phyloP scores from a whole-genome alignment of 257 asterid species.

The Solanum stenotomum region DNA sequence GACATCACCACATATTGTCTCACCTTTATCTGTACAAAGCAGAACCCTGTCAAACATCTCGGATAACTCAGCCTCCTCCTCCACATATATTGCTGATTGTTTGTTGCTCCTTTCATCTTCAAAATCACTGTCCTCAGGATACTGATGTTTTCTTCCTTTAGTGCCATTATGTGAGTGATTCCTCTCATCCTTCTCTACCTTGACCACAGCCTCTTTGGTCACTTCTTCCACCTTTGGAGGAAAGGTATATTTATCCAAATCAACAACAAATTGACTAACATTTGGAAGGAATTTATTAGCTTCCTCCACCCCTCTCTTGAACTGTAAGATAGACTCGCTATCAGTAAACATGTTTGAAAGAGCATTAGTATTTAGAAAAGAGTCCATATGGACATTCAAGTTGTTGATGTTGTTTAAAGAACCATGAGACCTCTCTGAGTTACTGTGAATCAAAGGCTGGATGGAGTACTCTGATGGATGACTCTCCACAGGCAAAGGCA shows the following conservation, averaged over 20 bases:
- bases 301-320: slow-evolving; percentile 90
- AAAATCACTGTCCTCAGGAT: slow-evolving; percentile 39
- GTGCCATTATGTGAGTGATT: slow-evolving; percentile 20
- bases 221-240: slow-evolving; percentile 54
- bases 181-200: slow-evolving; percentile 45
- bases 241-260: slow-evolving; percentile 62
- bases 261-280: slow-evolving; percentile 48
- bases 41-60: slow-evolving; percentile 80
- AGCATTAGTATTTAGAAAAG: slow-evolving; percentile 18
- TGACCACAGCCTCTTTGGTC: slow-evolving; percentile 23
- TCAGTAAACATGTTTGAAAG: slow-evolving; percentile 41
- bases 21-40: slow-evolving; percentile 40
- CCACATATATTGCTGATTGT: slow-evolving; percentile 58
- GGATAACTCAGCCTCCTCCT: slow-evolving; percentile 60
- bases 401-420: slow-evolving; percentile 15
- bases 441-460: slow-evolving; percentile 19
- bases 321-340: slow-evolving; percentile 69
- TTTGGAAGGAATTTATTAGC: slow-evolving; percentile 76
- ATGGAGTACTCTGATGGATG: slow-evolving; percentile 20
- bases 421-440: slow-evolving; percentile 20
- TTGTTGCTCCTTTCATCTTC: slow-evolving; percentile 77
- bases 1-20: slow-evolving; percentile 11
- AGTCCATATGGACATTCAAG: slow-evolving; percentile 21
- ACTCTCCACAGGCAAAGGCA: slow-evolving; percentile 9
- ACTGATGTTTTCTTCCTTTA: slow-evolving; percentile 71